Conservation (phyloP, 2,329 filamentous ascomycete genomes). For the Pestalotiopsis sp. region DNA sequence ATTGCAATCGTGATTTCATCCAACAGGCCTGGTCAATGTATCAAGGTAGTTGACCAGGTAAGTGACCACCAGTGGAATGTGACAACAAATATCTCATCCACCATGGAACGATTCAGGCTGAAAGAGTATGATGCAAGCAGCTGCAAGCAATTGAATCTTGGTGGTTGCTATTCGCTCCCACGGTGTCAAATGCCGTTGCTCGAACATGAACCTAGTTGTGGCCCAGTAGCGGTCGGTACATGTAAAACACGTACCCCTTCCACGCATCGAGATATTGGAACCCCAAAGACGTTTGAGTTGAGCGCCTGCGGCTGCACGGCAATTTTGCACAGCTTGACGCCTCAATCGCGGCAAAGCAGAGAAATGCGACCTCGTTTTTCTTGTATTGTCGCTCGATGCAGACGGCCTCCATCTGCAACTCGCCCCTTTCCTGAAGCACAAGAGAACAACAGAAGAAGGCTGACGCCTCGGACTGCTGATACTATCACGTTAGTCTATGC, state of each 20-base stretch:
- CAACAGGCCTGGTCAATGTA: not conserved
- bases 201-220: not conserved
- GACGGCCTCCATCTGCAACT: not conserved
- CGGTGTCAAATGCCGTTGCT: not conserved
- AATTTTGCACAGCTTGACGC: slow-evolving; percentile 6
- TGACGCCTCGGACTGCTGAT: not conserved
- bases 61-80: not conserved
- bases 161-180: not conserved
- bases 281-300: not conserved
- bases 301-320: slow-evolving; percentile 11
- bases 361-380: not conserved
- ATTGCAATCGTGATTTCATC: slow-evolving; percentile 3
- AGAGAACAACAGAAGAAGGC: not conserved
- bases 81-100: not conserved
- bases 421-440: not conserved
- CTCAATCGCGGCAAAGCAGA: slow-evolving; percentile 9
- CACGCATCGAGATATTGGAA: not conserved
- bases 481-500: not conserved
- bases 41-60: not conserved
- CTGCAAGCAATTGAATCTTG: not conserved
- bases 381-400: not conserved
- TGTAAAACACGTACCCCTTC: not conserved
- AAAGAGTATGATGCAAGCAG: not conserved
- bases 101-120: slow-evolving; percentile 5
- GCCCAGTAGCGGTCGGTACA: not conserved